Percentiles rank a stretch among this genome's conserved stretches.
Evolutionary conservation across 2,329 filamentous ascomycete species (phyloP).

Genomic region (Cytospora piceae): DNA sequence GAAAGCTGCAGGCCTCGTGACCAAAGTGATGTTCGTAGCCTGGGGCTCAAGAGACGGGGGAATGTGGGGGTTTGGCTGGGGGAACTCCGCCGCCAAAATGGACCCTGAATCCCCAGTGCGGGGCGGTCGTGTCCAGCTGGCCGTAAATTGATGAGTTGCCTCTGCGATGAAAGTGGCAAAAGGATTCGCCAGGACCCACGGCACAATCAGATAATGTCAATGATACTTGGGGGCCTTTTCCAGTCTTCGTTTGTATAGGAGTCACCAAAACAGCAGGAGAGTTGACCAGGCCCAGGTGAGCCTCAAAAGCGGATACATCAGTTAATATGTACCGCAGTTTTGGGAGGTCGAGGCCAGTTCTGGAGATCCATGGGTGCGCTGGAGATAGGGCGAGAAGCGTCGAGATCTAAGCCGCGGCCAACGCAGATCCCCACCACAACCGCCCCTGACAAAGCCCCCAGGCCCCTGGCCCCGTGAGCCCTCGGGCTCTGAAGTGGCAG

Average conservation of each 20-base stretch:
- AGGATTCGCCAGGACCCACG: too few relatives aligned
- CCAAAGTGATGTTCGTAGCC: too few relatives aligned
- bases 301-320: background rate
- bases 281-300: background rate
- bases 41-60: background rate
- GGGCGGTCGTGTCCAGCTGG: background rate
- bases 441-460: background rate
- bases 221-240: too few relatives aligned
- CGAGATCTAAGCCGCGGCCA: background rate
- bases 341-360: too few relatives aligned
- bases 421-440: background rate
- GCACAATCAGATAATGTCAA: too few relatives aligned
- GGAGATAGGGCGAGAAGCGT: background rate
- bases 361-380: too few relatives aligned
- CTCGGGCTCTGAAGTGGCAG: background rate
- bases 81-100: background rate
- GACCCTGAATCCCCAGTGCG: background rate
- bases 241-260: background rate
- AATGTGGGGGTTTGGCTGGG: background rate
- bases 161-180: too few relatives aligned
- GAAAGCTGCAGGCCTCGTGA: too few relatives aligned
- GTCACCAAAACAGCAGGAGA: background rate
- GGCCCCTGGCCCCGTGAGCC: background rate
- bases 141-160: too few relatives aligned
- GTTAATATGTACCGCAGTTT: background rate